These are phyloP conservation scores for Diplodia mutila DNA, from an alignment of 2,329 filamentous ascomycete species.

Conservation along the genomic window DNA sequence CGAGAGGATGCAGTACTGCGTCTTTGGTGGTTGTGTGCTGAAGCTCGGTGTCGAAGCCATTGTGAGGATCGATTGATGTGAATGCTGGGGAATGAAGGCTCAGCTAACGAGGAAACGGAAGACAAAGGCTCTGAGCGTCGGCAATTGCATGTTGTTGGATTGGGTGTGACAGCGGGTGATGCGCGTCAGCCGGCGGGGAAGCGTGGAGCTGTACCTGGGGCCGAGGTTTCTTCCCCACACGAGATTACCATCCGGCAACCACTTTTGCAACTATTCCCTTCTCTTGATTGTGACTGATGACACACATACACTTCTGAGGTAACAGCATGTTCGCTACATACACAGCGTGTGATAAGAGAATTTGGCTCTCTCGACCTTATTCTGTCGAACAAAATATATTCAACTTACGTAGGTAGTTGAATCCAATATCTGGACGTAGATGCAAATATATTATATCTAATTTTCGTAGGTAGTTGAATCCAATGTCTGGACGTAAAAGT, in stretches of 20 bases:
- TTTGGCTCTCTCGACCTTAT: too few species aligned
- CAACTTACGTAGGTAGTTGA: too few species aligned
- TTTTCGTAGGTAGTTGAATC: too few species aligned
- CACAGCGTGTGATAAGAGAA: too few species aligned
- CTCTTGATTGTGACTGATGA: background rate
- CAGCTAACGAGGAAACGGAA: background rate
- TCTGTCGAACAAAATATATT: too few species aligned
- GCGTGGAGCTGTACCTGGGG: slow-evolving; percentile 9
- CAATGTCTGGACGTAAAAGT: too few species aligned
- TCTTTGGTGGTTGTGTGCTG: slow-evolving; percentile 18
- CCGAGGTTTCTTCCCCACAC: slow-evolving; percentile 18
- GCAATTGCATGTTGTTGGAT: background rate
- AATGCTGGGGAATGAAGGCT: background rate
- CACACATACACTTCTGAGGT: too few species aligned
- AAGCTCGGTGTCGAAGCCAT: slow-evolving; percentile 7
- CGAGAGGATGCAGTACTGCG: slow-evolving; percentile 23
- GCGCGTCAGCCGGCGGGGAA: slow-evolving; percentile 17
- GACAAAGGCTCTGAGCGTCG: background rate
- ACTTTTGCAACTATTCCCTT: background rate
- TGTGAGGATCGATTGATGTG: background rate
- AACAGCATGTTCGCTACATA: too few species aligned
- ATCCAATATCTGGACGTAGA: too few species aligned
- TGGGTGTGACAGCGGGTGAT: background rate
- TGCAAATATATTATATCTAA: too few species aligned
- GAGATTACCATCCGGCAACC: background rate